phyloP scores from a whole-genome alignment of 2,329 filamentous ascomycete species.

The Sporothrix euskadiensis region DNA sequence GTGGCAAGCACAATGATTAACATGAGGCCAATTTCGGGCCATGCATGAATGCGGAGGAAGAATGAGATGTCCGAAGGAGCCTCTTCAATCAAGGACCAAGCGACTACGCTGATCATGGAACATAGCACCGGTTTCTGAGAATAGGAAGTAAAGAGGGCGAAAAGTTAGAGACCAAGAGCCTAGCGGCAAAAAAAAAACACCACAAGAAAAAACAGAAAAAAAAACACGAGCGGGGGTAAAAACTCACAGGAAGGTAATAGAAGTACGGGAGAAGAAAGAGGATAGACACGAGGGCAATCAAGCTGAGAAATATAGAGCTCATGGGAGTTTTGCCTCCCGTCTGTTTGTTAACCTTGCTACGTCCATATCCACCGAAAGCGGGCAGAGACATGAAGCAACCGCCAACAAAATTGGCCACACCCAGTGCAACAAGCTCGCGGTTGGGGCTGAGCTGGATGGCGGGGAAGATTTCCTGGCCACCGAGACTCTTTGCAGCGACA shows the following conservation, averaged over 20 bases:
- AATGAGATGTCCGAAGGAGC: constrained; percentile 89
- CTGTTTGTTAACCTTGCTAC: constrained; percentile 91
- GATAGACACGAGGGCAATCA: constrained; percentile 80
- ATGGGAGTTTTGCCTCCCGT: constrained; percentile 92
- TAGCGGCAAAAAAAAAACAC: not conserved
- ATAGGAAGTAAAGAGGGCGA: not conserved
- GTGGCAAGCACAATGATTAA: constrained; percentile 85
- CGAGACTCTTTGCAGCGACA: constrained; percentile 89
- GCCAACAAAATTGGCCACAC: constrained; percentile 85
- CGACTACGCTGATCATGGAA: constrained; percentile 92
- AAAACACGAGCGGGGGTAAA: constrained; percentile 31
- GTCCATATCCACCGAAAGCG: constrained; percentile 91
- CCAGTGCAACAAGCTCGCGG: constrained; percentile 87
- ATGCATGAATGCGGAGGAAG: constrained; percentile 82
- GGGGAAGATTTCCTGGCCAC: constrained; percentile 67
- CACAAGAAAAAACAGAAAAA: not conserved
- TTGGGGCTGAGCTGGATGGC: constrained; percentile 86
- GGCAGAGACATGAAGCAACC: constrained; percentile 91
- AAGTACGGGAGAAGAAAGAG: constrained; percentile 85
- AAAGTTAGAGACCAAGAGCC: not conserved
- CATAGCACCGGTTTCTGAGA: constrained; percentile 84
- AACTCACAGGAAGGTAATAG: constrained; percentile 85
- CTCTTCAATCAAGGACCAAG: constrained; percentile 92
- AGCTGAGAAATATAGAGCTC: constrained; percentile 82
- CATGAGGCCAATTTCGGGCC: constrained; percentile 86